Percentiles rank a stretch among this genome's conserved stretches.
phyloP scores from a whole-genome alignment of 2,329 filamentous ascomycete species.

The Pseudonectria foliicola region DNA sequence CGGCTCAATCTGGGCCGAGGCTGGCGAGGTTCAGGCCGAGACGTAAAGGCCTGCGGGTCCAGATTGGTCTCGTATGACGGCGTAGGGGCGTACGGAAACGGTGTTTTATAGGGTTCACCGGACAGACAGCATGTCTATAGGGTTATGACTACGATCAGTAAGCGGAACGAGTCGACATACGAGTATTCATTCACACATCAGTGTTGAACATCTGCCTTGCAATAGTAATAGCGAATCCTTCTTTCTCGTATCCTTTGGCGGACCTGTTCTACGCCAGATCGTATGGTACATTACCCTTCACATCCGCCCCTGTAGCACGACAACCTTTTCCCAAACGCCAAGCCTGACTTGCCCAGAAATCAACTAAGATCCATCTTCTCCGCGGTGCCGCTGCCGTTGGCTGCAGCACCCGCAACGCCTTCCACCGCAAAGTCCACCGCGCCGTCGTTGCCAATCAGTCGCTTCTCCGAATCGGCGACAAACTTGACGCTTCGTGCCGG shows the following conservation, averaged over 20 bases:
- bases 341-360: slow-evolving; percentile 19
- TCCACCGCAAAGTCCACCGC: slow-evolving; percentile 61
- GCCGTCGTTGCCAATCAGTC: slow-evolving; percentile 84
- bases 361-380: slow-evolving; percentile 42
- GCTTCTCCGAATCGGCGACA: slow-evolving; percentile 81
- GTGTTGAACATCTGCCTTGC: too few relatives aligned
- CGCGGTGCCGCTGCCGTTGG: slow-evolving; percentile 28
- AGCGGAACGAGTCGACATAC: too few relatives aligned
- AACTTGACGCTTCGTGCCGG: slow-evolving; percentile 82
- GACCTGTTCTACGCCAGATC: slow-evolving; percentile 20
- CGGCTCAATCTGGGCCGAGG: slow-evolving; percentile 3
- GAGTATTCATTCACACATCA: too few relatives aligned
- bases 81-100: too few relatives aligned
- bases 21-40: not conserved
- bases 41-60: too few relatives aligned
- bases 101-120: too few relatives aligned
- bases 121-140: too few relatives aligned
- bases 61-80: too few relatives aligned
- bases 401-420: slow-evolving; percentile 33
- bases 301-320: slow-evolving; percentile 12
- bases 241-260: slow-evolving; percentile 9
- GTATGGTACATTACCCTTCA: slow-evolving; percentile 23
- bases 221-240: slow-evolving; percentile 6
- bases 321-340: slow-evolving; percentile 24
- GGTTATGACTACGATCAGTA: too few relatives aligned